Percentiles rank a stretch among this genome's conserved stretches.
phyloP scores from a whole-genome alignment of 805 yeast genomes.

The Yamadazyma nakazawae region DNA sequence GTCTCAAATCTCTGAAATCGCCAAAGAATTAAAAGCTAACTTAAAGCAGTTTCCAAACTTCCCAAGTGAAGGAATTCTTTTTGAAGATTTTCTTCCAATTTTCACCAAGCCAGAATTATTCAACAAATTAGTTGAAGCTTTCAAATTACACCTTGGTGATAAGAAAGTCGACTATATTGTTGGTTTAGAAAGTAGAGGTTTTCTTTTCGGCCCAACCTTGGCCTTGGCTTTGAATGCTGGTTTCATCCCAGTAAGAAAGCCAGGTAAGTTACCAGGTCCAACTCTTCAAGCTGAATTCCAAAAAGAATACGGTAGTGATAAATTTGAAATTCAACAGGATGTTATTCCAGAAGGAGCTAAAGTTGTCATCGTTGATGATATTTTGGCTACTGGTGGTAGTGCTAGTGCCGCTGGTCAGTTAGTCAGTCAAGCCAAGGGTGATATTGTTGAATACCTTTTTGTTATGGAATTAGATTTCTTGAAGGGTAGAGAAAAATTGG shows the following conservation, averaged over 20 bases:
- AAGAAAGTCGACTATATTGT: constrained; percentile 80
- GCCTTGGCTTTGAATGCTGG: constrained; percentile 88
- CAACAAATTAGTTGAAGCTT: constrained; percentile 76
- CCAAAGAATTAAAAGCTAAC: constrained; percentile 35
- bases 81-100: constrained; percentile 93
- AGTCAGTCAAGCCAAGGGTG: constrained; percentile 61
- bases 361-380: constrained; percentile 89
- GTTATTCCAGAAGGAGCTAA: constrained; percentile 77
- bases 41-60: constrained; percentile 83
- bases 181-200: constrained; percentile 96
- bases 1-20: constrained; percentile 24
- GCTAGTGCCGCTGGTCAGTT: constrained; percentile 92
- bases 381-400: constrained; percentile 97
- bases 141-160: constrained; percentile 66
- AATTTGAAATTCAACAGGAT: constrained; percentile 81
- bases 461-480: constrained; percentile 94
- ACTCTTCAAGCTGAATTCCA: constrained; percentile 65
- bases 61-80: constrained; percentile 87
- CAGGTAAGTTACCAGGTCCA: constrained; percentile 92
- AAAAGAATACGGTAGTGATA: constrained; percentile 93
- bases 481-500: constrained; percentile 85
- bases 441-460: constrained; percentile 76
- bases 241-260: constrained; percentile 92
- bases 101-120: constrained; percentile 80
- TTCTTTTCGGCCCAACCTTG: constrained; percentile 91